Percentiles rank a stretch among this genome's conserved stretches.
Conservation (phyloP, 176 grass and related monocot species). For the Leersia perrieri region DNA sequence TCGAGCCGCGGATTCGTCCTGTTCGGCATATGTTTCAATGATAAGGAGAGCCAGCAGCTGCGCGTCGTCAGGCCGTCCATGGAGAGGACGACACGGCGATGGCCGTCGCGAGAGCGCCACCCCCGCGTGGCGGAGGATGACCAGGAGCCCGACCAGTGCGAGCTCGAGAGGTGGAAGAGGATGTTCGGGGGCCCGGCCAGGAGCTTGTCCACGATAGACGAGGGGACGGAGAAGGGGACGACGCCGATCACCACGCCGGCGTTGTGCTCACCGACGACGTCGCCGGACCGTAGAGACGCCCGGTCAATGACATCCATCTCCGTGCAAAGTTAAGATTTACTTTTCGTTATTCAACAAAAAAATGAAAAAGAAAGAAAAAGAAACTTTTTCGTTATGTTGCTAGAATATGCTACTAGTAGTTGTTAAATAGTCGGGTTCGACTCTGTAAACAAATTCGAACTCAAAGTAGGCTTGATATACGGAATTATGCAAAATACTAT, state of each 20-base stretch:
- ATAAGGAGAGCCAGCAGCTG: neutral
- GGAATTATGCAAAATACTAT: neutral
- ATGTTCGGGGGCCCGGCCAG: conserved; percentile 26
- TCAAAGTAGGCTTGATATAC: neutral
- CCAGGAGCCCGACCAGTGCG: conserved; percentile 26
- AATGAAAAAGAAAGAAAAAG: too few relatives aligned
- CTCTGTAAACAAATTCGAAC: neutral
- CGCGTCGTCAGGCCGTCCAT: conserved; percentile 7
- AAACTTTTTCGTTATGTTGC: neutral
- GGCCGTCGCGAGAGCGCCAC: neutral
- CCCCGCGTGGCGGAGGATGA: conserved; percentile 29
- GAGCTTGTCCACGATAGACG: conserved; percentile 55
- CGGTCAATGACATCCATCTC: neutral
- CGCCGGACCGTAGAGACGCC: conserved; percentile 26
- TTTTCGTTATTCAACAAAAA: neutral
- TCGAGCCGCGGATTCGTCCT: conserved; percentile 34
- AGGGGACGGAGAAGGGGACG: conserved; percentile 45
- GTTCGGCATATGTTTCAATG: conserved; percentile 44
- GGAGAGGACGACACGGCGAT: neutral
- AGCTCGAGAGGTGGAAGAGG: conserved; percentile 51
- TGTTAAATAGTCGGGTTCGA: neutral
- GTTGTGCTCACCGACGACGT: conserved; percentile 48
- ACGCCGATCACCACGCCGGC: conserved; percentile 33
- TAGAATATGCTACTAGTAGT: too few relatives aligned
- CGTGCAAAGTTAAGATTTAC: neutral